These are phyloP conservation scores for Puccinellia tenuiflora DNA, from an alignment of 176 grass and related monocot species.

Conservation along the genomic window DNA sequence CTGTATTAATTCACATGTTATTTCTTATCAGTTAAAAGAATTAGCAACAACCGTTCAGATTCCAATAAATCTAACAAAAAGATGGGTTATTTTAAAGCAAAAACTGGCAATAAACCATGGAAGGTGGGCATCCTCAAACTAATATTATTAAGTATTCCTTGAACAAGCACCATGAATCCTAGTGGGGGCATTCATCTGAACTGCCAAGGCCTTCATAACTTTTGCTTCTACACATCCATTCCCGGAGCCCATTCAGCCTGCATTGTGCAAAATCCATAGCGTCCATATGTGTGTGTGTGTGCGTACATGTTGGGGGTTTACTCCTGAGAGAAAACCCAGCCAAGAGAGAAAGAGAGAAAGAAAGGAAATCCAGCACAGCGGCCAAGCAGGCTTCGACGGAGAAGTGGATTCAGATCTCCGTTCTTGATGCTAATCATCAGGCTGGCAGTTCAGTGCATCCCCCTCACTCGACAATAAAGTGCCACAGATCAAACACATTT, in stretches of 20 bases:
- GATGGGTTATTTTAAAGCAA: neutral
- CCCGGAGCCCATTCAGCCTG: slow-evolving; percentile 15
- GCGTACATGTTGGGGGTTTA: neutral
- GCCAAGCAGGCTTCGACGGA: slow-evolving; percentile 22
- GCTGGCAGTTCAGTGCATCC: neutral
- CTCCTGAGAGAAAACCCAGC: neutral
- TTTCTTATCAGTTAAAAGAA: neutral
- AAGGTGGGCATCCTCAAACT: neutral
- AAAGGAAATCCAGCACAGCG: neutral
- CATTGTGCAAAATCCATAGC: neutral
- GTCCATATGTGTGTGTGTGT: neutral
- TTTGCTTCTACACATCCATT: slow-evolving; percentile 20
- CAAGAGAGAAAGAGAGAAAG: neutral
- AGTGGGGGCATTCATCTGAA: neutral
- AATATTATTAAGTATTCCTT: neutral
- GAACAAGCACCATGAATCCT: neutral
- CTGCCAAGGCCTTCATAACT: slow-evolving; percentile 29
- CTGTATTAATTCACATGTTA: too few relatives aligned
- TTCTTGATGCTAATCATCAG: slow-evolving; percentile 44
- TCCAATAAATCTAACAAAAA: too few relatives aligned
- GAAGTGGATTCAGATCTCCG: slow-evolving; percentile 30
- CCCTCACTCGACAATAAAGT: neutral
- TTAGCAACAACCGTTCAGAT: neutral
- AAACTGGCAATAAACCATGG: neutral
- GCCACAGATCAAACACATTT: neutral